Evolutionary conservation across 2,329 filamentous ascomycete species (phyloP), one percentile per base, ranked within the genome.

Genomic region (Trichoderma oligosporum): DNA sequence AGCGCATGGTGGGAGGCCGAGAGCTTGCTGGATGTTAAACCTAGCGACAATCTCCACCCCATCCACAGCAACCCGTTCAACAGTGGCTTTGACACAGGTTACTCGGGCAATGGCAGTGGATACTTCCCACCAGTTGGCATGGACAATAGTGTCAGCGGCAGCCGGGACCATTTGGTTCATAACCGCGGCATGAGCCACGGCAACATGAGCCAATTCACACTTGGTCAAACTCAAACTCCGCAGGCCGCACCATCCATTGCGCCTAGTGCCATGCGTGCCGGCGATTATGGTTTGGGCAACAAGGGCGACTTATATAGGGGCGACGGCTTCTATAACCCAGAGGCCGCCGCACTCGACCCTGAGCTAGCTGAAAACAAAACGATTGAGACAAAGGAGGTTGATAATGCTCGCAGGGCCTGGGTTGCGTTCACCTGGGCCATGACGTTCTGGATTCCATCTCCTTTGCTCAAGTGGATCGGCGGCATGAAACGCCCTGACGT

Each of bases 401-500:
- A 85, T 0, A 68, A 74, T 2, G 77, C 79, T 44, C 85, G 94
- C 62, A 86, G 89, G 38, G 67, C 84, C 2, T 99, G 94, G 94
- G 85, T 96, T 22, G 82, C 73, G 1, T 72, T 94, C 38, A 89
- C 94, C 3, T 97, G 92, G 91, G 82, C 83, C 1, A 63, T 95
- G 47, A 99, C 94, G 0, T 97, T 91, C 70, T 97, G 89, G 88
- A 94, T 97, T 63, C 94, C 94, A 0, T 97, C 93, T 0, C 88
- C 90, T 46, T 63, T 89, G 2, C 83, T 99, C 14, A 82, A 82
- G n/a, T 87, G 80, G 59, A 68, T 97, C 58, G 94, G 94, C 29
- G 89, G 93, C 20, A 99, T 99, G 94, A 95, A 96, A 75, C 86
- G 94, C 56, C 94, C 92, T 1, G 94, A 99, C 74, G 91, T 99